Conservation (phyloP, 2,329 filamentous ascomycete genomes). For the Pleoardoris graminearum region DNA sequence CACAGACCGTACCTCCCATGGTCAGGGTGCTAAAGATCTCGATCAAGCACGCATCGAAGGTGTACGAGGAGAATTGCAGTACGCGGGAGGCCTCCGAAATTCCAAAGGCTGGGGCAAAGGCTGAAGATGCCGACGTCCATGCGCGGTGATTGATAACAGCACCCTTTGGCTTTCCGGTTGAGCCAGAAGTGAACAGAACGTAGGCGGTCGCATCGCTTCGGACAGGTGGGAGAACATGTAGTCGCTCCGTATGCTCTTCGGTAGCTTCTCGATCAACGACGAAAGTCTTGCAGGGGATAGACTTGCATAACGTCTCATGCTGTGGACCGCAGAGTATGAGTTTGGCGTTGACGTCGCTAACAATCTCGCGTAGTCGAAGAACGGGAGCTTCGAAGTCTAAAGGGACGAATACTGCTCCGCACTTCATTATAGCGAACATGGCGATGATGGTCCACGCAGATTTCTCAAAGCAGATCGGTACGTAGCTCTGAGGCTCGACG, state of each 20-base stretch:
- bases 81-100: conserved; percentile 59
- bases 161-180: conserved; percentile 61
- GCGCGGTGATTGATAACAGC: conserved; percentile 65
- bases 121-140: conserved; percentile 53
- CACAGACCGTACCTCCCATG: conserved; percentile 53
- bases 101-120: conserved; percentile 35
- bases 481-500: conserved; percentile 29
- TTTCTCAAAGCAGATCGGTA: conserved; percentile 45
- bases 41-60: conserved; percentile 52
- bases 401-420: conserved; percentile 42
- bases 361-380: conserved; percentile 43
- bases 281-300: conserved; percentile 31
- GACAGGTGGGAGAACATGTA: conserved; percentile 36
- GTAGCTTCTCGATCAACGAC: conserved; percentile 46
- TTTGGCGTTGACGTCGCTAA: conserved; percentile 34
- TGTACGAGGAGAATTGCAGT: conserved; percentile 54
- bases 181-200: conserved; percentile 63
- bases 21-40: conserved; percentile 53
- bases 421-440: conserved; percentile 45
- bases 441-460: conserved; percentile 39
- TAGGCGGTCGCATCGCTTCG: conserved; percentile 59
- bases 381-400: conserved; percentile 45
- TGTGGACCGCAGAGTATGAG: conserved; percentile 33
- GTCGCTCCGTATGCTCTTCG: conserved; percentile 40
- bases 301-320: conserved; percentile 27